Conservation (phyloP, 108 stramenopile genomes). For the Schizochytrium sp. region DNA sequence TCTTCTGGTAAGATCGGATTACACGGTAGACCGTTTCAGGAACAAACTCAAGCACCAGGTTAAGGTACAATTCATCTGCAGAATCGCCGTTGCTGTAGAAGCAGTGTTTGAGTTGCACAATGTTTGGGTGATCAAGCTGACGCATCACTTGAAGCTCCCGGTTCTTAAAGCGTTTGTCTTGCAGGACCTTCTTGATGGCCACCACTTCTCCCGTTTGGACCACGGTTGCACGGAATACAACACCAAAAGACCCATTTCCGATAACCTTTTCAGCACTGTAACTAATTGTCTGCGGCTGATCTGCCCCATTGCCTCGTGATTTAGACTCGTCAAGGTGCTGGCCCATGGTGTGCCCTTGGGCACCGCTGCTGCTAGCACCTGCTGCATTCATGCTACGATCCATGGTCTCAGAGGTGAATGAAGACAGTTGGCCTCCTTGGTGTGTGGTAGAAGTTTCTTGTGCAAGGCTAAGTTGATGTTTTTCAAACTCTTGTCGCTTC, state of each 20-base stretch:
- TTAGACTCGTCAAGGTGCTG: background rate
- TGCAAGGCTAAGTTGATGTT: no score
- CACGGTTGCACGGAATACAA: slow-evolving; percentile 95
- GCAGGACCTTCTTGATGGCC: slow-evolving; percentile 95
- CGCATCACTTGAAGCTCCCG: slow-evolving; percentile 98
- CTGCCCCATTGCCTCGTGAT: background rate
- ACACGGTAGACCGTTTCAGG: slow-evolving; percentile 98
- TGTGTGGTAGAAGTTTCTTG: no score
- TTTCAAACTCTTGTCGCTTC: no score
- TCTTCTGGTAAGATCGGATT: slow-evolving; percentile 87
- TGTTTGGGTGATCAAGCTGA: slow-evolving; percentile 94
- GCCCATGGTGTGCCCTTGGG: background rate
- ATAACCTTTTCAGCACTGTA: slow-evolving; percentile 97
- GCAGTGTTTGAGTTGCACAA: slow-evolving; percentile 94
- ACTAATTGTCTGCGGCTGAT: slow-evolving; percentile 82
- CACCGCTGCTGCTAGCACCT: background rate
- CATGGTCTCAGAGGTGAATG: background rate
- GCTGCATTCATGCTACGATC: background rate
- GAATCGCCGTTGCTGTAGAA: slow-evolving; percentile 94
- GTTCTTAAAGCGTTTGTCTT: slow-evolving; percentile 99
- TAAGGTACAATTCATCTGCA: slow-evolving; percentile 89
- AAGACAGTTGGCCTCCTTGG: background rate
- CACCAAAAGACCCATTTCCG: slow-evolving; percentile 97
- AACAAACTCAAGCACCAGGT: slow-evolving; percentile 97
- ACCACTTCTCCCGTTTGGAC: slow-evolving; percentile 94